These are phyloP conservation scores for Penicilliopsis zonata DNA, from an alignment of 495 filamentous ascomycete genomes.

Conservation along the genomic window DNA sequence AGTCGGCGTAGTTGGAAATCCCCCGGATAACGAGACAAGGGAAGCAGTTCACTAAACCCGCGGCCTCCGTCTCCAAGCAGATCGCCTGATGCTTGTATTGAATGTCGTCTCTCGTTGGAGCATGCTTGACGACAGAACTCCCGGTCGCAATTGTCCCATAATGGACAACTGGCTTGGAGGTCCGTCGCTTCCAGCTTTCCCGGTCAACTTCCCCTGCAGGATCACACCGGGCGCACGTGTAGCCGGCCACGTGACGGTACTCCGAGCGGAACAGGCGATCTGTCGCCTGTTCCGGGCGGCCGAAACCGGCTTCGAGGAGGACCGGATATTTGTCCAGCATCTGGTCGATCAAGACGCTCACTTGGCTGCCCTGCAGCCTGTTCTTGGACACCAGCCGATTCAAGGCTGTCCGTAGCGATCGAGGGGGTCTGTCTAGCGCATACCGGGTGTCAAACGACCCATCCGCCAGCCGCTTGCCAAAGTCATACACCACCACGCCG, in stretches of 20 bases:
- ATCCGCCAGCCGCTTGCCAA: constrained; percentile 3
- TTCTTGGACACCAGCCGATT: constrained; percentile 4
- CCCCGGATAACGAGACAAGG: constrained; percentile 20
- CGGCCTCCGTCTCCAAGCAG: constrained; percentile 24
- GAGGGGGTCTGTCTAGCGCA: constrained; percentile 9
- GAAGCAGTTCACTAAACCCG: constrained; percentile 17
- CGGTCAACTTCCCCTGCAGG: constrained; percentile 9
- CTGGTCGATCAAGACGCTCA: constrained; percentile 5
- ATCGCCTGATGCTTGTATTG: constrained; percentile 10
- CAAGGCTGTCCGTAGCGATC: constrained; percentile 7
- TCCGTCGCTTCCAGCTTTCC: constrained; percentile 9
- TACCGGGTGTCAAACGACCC: constrained; percentile 11
- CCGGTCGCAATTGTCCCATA: constrained; percentile 20
- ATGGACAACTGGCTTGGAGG: constrained; percentile 12
- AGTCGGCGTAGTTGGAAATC: constrained; percentile 19
- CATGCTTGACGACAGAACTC: constrained; percentile 17
- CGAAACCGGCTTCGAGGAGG: constrained; percentile 6
- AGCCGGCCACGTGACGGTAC: constrained; percentile 7
- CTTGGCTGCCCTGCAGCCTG: constrained; percentile 6
- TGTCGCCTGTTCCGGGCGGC: constrained; percentile 8
- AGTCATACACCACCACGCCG: constrained; percentile 6
- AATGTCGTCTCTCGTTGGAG: too few species aligned
- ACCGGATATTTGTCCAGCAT: constrained; percentile 6
- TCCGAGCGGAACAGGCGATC: too few species aligned
- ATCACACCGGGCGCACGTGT: constrained; percentile 13